Base-by-base conservation (phyloP, 1,139 yeast species). In the Geotrichum candidum region DNA sequence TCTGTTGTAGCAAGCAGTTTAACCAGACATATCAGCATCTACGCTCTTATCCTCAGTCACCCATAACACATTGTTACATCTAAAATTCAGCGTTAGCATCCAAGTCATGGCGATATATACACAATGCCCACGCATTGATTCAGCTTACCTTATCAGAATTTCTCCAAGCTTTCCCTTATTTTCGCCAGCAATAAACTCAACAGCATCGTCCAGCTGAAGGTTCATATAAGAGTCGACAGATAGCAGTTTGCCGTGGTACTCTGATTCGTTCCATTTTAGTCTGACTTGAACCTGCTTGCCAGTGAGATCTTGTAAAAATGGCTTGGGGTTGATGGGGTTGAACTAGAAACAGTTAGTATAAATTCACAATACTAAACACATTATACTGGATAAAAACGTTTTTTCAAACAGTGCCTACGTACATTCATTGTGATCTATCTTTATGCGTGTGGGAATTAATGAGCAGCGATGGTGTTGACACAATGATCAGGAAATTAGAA, bases 201-300 rank as follows among this genome's bases (percentile, higher is more conserved):
- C 82, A 1, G 96, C 87, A 46, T 85, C 82, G 52, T 83, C 85
- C 52, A 94, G 77, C 71, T 90, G 92, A 51, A 94, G 69, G 70
- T 94, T 95, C 94, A 95, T 94, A 76, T 94, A 95, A 68, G 90
- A 90, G 73, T 94, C 99, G 35, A 90, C 88, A 0, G 96, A 86
- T 18, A 85, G 76, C 57, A 94, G 80, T n/a, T 74, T 81, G 0
- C 99, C 99, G 64, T 78, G 82, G 75, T 94, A 94, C 72, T 91
- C 96, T n/a, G 96, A 88, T 66, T 84, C 84, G 71, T 91, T 94
- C 88, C 97, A 95, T 74, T 94, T 94, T 65, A 94, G 81, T 61
- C 94, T 83, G n/a, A 94, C 96, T n/a, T 87, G 76, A 18, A 94
- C 91, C 27, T 78, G 78, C 65, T 85, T 81, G 63, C 87, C 86